Conservation (phyloP, 805 yeast genomes). For the Sugiyamaella valdiviana region DNA sequence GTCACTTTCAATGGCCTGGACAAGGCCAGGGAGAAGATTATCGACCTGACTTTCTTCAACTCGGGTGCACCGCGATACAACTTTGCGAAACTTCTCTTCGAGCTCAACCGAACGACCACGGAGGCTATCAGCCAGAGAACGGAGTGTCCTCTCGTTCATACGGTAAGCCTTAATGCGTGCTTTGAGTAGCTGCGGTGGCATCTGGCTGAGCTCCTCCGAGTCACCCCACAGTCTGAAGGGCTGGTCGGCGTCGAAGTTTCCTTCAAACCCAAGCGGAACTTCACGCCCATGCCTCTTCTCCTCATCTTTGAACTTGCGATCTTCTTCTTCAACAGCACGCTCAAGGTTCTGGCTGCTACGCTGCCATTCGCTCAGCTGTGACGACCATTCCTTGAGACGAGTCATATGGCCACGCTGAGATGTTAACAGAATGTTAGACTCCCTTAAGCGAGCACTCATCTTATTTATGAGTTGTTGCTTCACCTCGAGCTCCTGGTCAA, state of each 20-base stretch:
- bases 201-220: slow-evolving; percentile 19
- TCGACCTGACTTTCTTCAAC: slow-evolving; percentile 78
- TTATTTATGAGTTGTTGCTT: slow-evolving; percentile 49
- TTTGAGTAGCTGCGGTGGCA: slow-evolving; percentile 52
- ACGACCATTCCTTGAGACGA: slow-evolving; percentile 39
- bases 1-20: slow-evolving; percentile 86
- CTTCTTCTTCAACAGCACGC: slow-evolving; percentile 60
- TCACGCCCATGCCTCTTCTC: slow-evolving; percentile 31
- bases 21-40: slow-evolving; percentile 70
- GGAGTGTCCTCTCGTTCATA: slow-evolving; percentile 56
- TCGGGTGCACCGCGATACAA: slow-evolving; percentile 84
- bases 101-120: slow-evolving; percentile 48
- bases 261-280: slow-evolving; percentile 35
- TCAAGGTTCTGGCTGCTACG: slow-evolving; percentile 53
- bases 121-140: slow-evolving; percentile 47
- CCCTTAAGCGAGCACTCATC: slow-evolving; percentile 51
- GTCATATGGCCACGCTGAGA: slow-evolving; percentile 46
- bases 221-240: slow-evolving; percentile 62
- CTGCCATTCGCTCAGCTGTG: slow-evolving; percentile 43
- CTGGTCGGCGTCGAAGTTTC: slow-evolving; percentile 78
- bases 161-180: slow-evolving; percentile 81
- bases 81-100: slow-evolving; percentile 76
- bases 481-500: slow-evolving; percentile 48
- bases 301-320: slow-evolving; percentile 41
- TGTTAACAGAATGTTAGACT: slow-evolving; percentile 48